These are phyloP conservation scores for Xylaria polymorpha DNA, from an alignment of 2,329 filamentous ascomycete species.

Conservation along the genomic window DNA sequence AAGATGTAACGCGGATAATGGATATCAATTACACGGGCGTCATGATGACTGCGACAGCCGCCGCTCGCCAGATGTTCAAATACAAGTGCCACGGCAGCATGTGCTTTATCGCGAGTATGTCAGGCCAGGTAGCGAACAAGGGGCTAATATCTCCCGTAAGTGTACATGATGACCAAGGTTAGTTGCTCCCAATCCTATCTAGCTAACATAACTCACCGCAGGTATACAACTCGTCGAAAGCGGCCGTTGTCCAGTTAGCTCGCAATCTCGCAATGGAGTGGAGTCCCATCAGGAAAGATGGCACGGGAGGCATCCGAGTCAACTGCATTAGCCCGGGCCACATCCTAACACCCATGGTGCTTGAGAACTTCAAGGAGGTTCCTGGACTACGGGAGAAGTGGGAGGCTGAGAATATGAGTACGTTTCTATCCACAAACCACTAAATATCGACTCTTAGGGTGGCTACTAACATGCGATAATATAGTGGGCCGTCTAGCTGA, in stretches of 20 bases:
- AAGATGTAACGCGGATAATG: constrained; percentile 70
- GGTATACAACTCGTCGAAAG: constrained; percentile 74
- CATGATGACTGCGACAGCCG: constrained; percentile 76
- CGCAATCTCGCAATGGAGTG: constrained; percentile 73
- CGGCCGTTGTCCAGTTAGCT: constrained; percentile 71
- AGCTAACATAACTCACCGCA: constrained; percentile 10
- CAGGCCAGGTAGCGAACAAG: constrained; percentile 63
- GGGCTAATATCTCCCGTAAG: constrained; percentile 69
- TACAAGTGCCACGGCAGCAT: constrained; percentile 65
- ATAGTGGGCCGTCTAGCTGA: constrained; percentile 65
- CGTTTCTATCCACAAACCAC: neutral
- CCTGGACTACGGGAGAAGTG: constrained; percentile 70
- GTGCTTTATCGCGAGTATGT: constrained; percentile 68
- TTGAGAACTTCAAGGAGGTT: constrained; percentile 74
- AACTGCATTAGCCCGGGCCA: constrained; percentile 77
- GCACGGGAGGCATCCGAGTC: constrained; percentile 69
- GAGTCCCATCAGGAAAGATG: constrained; percentile 58
- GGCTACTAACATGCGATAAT: constrained; percentile 5
- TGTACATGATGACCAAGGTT: neutral
- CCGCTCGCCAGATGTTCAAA: constrained; percentile 71
- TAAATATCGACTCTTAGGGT: neutral
- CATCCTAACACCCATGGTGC: constrained; percentile 78
- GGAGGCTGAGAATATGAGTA: constrained; percentile 77
- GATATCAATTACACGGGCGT: constrained; percentile 77
- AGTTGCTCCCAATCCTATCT: neutral